Evolutionary conservation across 768 basidiomycete genomes (phyloP).

Genomic region (Pleurotus giganteus): DNA sequence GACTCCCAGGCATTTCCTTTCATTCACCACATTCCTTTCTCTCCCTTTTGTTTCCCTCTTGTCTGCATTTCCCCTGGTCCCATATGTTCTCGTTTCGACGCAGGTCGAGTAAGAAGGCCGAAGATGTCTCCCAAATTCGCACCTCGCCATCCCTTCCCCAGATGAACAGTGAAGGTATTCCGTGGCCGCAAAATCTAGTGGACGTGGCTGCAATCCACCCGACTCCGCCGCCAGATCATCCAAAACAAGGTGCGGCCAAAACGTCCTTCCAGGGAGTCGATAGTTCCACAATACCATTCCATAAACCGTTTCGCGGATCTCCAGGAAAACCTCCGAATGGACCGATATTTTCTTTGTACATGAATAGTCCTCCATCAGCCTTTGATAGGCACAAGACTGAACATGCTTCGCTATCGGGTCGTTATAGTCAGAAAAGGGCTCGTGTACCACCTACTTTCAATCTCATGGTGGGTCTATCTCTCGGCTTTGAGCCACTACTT

Average conservation of each 20-base stretch:
- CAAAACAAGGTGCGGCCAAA: constrained; percentile 66
- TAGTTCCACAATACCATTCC: constrained; percentile 66
- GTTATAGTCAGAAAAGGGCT: constrained; percentile 62
- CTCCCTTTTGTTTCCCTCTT: constrained; percentile 12
- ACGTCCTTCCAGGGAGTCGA: constrained; percentile 57
- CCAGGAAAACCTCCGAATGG: constrained; percentile 44
- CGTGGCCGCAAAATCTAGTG: constrained; percentile 83
- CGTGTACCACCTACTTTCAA: constrained; percentile 79
- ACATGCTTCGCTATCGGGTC: constrained; percentile 35
- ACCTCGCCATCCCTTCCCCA: constrained; percentile 83
- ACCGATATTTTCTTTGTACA: constrained; percentile 69
- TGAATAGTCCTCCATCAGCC: constrained; percentile 56
- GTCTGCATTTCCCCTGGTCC: constrained; percentile 10
- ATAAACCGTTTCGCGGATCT: constrained; percentile 73
- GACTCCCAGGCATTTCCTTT: constrained; percentile 2
- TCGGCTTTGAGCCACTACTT: constrained; percentile 15
- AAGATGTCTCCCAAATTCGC: constrained; percentile 50
- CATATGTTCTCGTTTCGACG: constrained; percentile 78
- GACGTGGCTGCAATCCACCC: constrained; percentile 66
- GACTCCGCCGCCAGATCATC: constrained; percentile 32
- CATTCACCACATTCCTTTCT: constrained; percentile 18
- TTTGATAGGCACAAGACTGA: constrained; percentile 55
- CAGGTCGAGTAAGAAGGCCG: constrained; percentile 54
- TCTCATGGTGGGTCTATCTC: constrained; percentile 59
- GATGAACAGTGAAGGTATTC: constrained; percentile 69